Evolutionary conservation across 345 rosid species (phyloP), one percentile per base, ranked within the genome.

Genomic region (Eucalyptus viminalis): DNA sequence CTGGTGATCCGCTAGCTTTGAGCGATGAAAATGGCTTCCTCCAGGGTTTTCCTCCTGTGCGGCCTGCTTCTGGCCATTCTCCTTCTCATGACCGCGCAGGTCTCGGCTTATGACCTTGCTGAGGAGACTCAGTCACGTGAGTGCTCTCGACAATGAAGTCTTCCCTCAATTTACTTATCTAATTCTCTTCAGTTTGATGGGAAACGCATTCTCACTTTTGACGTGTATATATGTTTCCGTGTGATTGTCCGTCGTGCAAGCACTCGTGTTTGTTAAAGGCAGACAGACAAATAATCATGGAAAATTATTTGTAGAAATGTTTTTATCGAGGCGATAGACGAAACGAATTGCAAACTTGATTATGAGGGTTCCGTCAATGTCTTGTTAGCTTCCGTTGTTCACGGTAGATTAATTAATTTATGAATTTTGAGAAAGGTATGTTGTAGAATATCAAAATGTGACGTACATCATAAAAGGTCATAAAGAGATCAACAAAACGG

Each of bases 71-170:
- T 76, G 47, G 85, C 29, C 29, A 16, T 76, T 76, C 3, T 76
- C 24, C 16, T 76, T 76, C 85, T 76, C 85, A 76, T 76, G 85
- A 9, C 29, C 29, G 9, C 47, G 3, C 29, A 91, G 87, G 88
- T 88, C 58, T 87, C 89, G 27, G 93, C 93, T 86, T 88, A 90
- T 22, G 90, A 88, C 44, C 89, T 91, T 16, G 87, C 89, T 34
- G 88, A 88, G 89, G 69, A 65, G 15, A 58, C 90, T 49, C 67
- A 34, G 62, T 31, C 86, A 12, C 34, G 89, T 88, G 81, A 72
- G 21, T 14, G 9, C 7, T 22, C 34, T 76, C 15, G 14, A 21
- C 85, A 11, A 37, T 40, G 44, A 72, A 87, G 8, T 87, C 27
- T 43, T 87, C 21, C 76, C 76, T 65, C 83, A 37, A 65, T n/a